A percentile compares a stretch with the other conserved stretches of the same genome.
phyloP scores from a whole-genome alignment of 1,284 basidiomycete species.

The Ceratobasidium sp. region DNA sequence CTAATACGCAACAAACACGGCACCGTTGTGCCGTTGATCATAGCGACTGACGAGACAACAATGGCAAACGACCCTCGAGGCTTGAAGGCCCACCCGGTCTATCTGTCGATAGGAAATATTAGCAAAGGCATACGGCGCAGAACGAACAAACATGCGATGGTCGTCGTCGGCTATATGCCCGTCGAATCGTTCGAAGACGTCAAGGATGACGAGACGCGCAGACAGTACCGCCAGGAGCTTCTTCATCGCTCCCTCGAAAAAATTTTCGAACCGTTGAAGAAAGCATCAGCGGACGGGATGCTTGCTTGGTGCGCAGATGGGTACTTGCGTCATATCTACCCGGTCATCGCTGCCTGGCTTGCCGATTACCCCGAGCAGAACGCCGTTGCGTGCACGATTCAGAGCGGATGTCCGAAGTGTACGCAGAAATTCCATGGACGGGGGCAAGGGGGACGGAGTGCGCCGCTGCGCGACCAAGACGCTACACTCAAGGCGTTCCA shows the following conservation, averaged over 20 bases:
- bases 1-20: background rate
- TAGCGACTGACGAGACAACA: background rate
- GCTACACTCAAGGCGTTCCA: too few species aligned
- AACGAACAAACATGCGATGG: conserved; percentile 14
- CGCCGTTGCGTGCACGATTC: conserved; percentile 1
- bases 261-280: conserved; percentile 27
- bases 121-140: conserved; percentile 23
- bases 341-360: conserved; percentile 22
- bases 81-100: background rate
- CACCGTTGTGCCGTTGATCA: too few species aligned
- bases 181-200: conserved; percentile 1
- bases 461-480: too few species aligned
- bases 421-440: background rate
- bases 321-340: conserved; percentile 35
- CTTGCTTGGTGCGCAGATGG: conserved; percentile 23
- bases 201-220: background rate
- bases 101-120: conserved; percentile 45
- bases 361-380: conserved; percentile 25
- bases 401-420: conserved; percentile 12
- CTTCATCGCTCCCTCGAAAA: conserved; percentile 42
- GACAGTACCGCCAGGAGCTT: background rate
- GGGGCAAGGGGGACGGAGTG: too few species aligned
- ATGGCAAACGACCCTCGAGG: background rate
- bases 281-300: conserved; percentile 7
- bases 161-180: conserved; percentile 39